These are phyloP conservation scores for Eutypa lata DNA, from an alignment of 2,329 filamentous ascomycete genomes.

Conservation along the genomic window DNA sequence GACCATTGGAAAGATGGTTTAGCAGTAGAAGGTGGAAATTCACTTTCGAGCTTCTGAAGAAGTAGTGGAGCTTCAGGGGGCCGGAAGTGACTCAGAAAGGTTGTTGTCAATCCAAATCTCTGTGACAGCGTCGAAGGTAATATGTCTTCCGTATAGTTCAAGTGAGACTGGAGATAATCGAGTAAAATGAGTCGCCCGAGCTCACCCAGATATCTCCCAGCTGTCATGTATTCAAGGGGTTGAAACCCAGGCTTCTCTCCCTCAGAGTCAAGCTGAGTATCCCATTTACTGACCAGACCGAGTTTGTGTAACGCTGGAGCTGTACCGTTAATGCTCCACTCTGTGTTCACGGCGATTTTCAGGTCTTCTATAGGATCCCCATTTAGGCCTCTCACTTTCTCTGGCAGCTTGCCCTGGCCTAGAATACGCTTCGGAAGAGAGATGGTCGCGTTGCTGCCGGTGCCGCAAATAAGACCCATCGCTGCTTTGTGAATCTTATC, in stretches of 20 bases:
- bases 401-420: constrained; percentile 59
- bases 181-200: constrained; percentile 68
- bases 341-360: constrained; percentile 77
- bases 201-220: constrained; percentile 74
- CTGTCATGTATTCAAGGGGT: constrained; percentile 81
- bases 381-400: constrained; percentile 45
- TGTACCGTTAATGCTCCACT: constrained; percentile 78
- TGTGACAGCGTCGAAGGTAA: constrained; percentile 55
- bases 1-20: constrained; percentile 60
- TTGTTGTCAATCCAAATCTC: constrained; percentile 65
- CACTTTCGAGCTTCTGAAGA: constrained; percentile 44
- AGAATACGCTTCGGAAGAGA: constrained; percentile 63
- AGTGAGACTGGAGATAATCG: constrained; percentile 54
- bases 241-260: constrained; percentile 74
- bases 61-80: constrained; percentile 46
- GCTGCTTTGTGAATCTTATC: constrained; percentile 60
- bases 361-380: constrained; percentile 45
- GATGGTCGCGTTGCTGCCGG: constrained; percentile 78
- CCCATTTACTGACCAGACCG: constrained; percentile 68
- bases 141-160: constrained; percentile 36
- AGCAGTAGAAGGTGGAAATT: constrained; percentile 51
- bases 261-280: constrained; percentile 61
- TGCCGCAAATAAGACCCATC: constrained; percentile 81
- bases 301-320: constrained; percentile 63
- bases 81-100: constrained; percentile 68